phyloP scores from a whole-genome alignment of 768 basidiomycete species.

The Dentipellis sp. region DNA sequence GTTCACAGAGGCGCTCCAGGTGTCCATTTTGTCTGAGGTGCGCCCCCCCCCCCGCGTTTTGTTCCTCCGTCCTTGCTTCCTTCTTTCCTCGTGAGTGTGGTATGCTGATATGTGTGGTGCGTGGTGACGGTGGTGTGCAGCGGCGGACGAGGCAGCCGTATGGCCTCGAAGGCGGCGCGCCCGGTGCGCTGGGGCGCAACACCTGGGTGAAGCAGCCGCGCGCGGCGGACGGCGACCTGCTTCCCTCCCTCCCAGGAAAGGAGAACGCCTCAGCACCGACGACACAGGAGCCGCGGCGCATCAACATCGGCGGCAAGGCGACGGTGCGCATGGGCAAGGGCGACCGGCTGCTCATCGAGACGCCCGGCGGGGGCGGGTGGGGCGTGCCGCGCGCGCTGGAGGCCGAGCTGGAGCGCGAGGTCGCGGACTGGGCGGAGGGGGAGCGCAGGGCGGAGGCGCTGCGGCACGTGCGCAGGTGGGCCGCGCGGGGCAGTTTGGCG shows the following conservation, averaged over 20 bases:
- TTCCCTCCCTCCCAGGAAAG: slow-evolving; percentile 12
- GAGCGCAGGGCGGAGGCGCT: slow-evolving; percentile 19
- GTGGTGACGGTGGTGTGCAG: slow-evolving; percentile 28
- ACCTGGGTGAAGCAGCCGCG: slow-evolving; percentile 74
- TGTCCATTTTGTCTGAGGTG: slow-evolving; percentile 84
- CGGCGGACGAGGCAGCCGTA: slow-evolving; percentile 81
- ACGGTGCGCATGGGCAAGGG: slow-evolving; percentile 85
- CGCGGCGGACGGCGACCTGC: slow-evolving; percentile 55
- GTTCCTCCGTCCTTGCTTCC: not conserved
- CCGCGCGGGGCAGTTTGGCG: slow-evolving; percentile 62
- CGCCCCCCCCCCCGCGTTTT: slow-evolving; percentile 8
- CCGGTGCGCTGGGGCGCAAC: slow-evolving; percentile 66
- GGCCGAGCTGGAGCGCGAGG: slow-evolving; percentile 10
- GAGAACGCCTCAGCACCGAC: not conserved
- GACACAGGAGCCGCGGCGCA: slow-evolving; percentile 35
- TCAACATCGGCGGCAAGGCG: slow-evolving; percentile 88
- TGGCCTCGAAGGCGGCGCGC: slow-evolving; percentile 72
- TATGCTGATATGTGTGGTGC: not conserved
- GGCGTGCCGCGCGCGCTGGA: slow-evolving; percentile 29
- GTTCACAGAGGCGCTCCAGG: slow-evolving; percentile 72
- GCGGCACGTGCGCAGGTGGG: slow-evolving; percentile 42
- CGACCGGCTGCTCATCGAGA: slow-evolving; percentile 72
- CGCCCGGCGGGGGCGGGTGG: slow-evolving; percentile 90
- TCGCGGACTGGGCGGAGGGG: slow-evolving; percentile 46
- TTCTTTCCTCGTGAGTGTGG: too few species aligned